A percentile compares a stretch with the other conserved stretches of the same genome.
phyloP scores from a whole-genome alignment of 2,329 filamentous ascomycete species.

The Fusarium oligoseptatum region DNA sequence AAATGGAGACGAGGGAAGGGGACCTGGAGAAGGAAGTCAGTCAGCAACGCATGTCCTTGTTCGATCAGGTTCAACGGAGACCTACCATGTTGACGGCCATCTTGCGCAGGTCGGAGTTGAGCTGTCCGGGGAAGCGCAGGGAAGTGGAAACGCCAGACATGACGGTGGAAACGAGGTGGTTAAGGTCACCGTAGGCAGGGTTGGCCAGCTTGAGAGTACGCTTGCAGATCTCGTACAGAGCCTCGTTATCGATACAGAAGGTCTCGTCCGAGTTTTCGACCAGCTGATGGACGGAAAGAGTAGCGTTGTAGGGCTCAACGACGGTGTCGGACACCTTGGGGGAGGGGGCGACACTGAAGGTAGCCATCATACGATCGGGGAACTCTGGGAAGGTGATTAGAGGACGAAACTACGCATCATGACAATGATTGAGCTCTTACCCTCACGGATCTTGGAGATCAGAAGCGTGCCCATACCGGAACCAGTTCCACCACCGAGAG shows the following conservation, averaged over 20 bases:
- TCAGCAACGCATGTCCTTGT: not conserved
- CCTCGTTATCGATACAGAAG: slow-evolving; percentile 3
- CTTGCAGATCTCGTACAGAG: slow-evolving; percentile 3
- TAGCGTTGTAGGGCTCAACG: slow-evolving; percentile 1
- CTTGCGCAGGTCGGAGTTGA: slow-evolving; percentile 1
- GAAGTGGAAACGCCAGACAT: not conserved
- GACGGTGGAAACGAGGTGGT: slow-evolving; percentile 3
- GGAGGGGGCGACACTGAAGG: not conserved
- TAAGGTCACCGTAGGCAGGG: not conserved
- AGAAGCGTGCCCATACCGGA: not conserved
- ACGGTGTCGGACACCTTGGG: slow-evolving; percentile 1
- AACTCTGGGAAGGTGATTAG: not conserved
- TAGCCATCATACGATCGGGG: not conserved
- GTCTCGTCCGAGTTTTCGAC: slow-evolving; percentile 1
- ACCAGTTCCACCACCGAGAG: not conserved
- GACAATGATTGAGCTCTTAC: not conserved
- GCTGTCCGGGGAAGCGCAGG: slow-evolving; percentile 1
- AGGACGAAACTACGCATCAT: not conserved
- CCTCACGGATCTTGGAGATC: slow-evolving; percentile 5
- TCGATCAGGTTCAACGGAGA: not conserved
- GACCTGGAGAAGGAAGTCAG: not conserved
- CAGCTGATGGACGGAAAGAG: not conserved
- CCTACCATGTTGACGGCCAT: slow-evolving; percentile 2
- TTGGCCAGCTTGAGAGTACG: slow-evolving; percentile 2
- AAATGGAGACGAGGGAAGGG: slow-evolving; percentile 2